A percentile compares a stretch with the other conserved stretches of the same genome.
These are phyloP conservation scores for Rhynchosporium agropyri DNA, from an alignment of 2,329 filamentous ascomycete species.

Conservation along the genomic window DNA sequence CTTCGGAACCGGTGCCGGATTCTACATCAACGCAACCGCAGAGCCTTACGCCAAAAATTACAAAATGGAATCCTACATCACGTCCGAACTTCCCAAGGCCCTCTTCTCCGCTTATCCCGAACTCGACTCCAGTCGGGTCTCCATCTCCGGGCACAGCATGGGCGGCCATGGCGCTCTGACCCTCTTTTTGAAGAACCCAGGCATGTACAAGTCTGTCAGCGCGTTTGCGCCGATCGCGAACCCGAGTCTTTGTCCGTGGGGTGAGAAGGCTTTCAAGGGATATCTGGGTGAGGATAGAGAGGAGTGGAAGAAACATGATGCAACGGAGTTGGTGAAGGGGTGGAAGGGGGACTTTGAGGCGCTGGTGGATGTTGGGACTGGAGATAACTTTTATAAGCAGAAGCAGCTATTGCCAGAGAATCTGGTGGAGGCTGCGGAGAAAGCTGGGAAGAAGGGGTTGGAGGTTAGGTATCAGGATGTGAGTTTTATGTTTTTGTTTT, in stretches of 20 bases:
- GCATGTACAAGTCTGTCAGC: conserved; percentile 83
- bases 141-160: conserved; percentile 95
- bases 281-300: conserved; percentile 80
- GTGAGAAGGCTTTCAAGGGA: conserved; percentile 89
- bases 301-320: conserved; percentile 87
- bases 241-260: conserved; percentile 85
- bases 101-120: conserved; percentile 73
- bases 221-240: conserved; percentile 92
- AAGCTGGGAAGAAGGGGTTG: conserved; percentile 72
- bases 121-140: conserved; percentile 71
- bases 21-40: conserved; percentile 87
- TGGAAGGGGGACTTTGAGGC: conserved; percentile 73
- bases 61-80: conserved; percentile 93
- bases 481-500: conserved; percentile 37
- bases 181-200: conserved; percentile 88
- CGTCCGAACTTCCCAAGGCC: conserved; percentile 78
- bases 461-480: conserved; percentile 80
- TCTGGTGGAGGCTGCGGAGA: conserved; percentile 76
- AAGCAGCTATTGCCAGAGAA: conserved; percentile 93
- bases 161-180: conserved; percentile 95
- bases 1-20: conserved; percentile 89
- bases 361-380: conserved; percentile 90
- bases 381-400: conserved; percentile 96
- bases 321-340: conserved; percentile 81
- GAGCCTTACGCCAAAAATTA: conserved; percentile 78